A percentile compares a stretch with the other conserved stretches of the same genome.
Evolutionary conservation across 1,284 basidiomycete genomes (phyloP).

Genomic region (Phellopilus nigrolimitatus): DNA sequence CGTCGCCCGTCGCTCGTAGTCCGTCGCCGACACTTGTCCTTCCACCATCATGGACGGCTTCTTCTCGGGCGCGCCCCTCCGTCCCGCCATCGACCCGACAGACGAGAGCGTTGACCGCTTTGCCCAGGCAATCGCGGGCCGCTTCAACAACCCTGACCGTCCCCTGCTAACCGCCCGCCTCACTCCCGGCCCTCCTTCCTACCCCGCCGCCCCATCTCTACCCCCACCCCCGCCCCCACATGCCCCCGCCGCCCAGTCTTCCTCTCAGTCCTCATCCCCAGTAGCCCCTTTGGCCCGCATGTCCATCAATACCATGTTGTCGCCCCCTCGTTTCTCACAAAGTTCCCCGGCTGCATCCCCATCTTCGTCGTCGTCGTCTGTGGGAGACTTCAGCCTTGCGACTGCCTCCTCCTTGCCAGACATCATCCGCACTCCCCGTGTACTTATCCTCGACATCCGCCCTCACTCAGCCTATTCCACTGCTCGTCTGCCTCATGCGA

Average conservation of each 20-base stretch:
- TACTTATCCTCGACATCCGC: conserved; percentile 81
- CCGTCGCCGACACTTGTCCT: not conserved
- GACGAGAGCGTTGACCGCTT: conserved; percentile 23
- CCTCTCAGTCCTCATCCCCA: conserved; percentile 1
- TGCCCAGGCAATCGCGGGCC: conserved; percentile 25
- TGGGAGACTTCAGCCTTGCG: conserved; percentile 30
- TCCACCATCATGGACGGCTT: conserved; percentile 20
- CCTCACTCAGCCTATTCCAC: conserved; percentile 69
- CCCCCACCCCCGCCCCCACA: not conserved
- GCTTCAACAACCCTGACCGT: conserved; percentile 21
- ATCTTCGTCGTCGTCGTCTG: not conserved
- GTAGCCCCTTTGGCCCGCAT: conserved; percentile 1
- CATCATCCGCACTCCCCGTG: conserved; percentile 29
- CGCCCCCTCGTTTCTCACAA: not conserved
- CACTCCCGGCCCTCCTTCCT: conserved; percentile 16
- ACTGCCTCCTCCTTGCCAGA: conserved; percentile 30
- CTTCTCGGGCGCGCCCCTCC: conserved; percentile 20
- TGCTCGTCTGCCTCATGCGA: conserved; percentile 66
- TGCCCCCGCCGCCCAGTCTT: not conserved
- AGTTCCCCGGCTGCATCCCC: conserved; percentile 1
- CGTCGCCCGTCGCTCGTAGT: not conserved
- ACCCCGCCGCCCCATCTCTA: conserved; percentile 10
- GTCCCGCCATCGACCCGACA: conserved; percentile 6
- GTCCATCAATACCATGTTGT: not conserved
- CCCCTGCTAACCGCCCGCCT: conserved; percentile 24